phyloP scores from a whole-genome alignment of 306 rosid species.

The Trichosanthes truncata region DNA sequence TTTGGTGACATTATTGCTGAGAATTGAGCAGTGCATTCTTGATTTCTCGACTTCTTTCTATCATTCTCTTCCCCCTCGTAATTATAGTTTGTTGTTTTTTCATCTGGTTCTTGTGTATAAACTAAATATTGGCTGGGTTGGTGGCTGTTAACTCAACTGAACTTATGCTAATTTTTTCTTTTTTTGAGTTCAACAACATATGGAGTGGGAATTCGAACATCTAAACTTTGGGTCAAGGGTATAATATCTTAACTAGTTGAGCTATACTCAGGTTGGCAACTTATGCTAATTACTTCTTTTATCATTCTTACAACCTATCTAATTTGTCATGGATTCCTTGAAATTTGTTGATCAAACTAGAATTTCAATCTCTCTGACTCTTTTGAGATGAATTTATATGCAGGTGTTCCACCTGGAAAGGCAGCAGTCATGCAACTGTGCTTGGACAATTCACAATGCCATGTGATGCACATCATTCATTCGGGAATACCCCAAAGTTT shows the following conservation, averaged over 20 bases:
- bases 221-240: too few relatives aligned
- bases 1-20: neutral
- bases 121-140: neutral
- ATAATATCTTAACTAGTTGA: too few relatives aligned
- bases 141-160: neutral
- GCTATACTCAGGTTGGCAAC: too few relatives aligned
- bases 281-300: neutral
- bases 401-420: conserved; percentile 76
- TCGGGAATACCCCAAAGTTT: conserved; percentile 72
- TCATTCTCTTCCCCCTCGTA: neutral
- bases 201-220: too few relatives aligned
- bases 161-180: too few relatives aligned
- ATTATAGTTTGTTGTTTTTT: neutral
- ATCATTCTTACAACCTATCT: neutral
- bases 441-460: conserved; percentile 37
- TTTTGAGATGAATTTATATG: neutral
- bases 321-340: neutral
- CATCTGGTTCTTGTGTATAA: neutral
- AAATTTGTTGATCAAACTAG: neutral
- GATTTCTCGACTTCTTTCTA: neutral
- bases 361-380: neutral
- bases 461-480: conserved; percentile 78
- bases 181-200: too few relatives aligned
- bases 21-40: neutral
- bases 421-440: conserved; percentile 92